Conservation (phyloP, 192 early-diverging fungal genomes). For the Podila verticillata region DNA sequence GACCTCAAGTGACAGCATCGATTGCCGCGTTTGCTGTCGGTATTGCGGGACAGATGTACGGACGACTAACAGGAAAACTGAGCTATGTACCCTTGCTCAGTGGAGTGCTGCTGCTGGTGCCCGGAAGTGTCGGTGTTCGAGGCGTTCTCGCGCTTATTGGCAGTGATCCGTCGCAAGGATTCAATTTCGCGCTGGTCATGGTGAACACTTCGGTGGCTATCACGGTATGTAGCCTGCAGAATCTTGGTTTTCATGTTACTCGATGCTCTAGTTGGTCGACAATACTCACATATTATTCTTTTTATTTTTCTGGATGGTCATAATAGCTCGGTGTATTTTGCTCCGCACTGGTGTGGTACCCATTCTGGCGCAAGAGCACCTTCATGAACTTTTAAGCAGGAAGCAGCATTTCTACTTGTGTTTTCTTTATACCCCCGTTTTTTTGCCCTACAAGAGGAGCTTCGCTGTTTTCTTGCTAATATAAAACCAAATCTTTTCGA, state of each 20-base stretch:
- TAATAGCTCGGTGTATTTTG: constrained; percentile 43
- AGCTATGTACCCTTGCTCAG: constrained; percentile 85
- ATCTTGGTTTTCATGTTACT: background rate
- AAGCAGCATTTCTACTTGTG: background rate
- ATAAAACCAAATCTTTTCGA: too few relatives aligned
- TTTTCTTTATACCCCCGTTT: background rate
- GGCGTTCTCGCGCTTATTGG: constrained; percentile 72
- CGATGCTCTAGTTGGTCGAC: background rate
- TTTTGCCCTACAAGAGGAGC: too few relatives aligned
- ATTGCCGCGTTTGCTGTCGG: constrained; percentile 84
- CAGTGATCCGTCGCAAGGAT: constrained; percentile 56
- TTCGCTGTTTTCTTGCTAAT: too few relatives aligned
- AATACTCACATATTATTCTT: background rate
- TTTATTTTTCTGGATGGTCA: background rate
- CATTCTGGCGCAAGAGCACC: constrained; percentile 52
- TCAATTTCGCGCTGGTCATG: constrained; percentile 64
- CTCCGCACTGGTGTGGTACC: constrained; percentile 36
- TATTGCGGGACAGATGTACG: constrained; percentile 79
- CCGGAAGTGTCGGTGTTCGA: constrained; percentile 76
- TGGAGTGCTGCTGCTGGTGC: constrained; percentile 85
- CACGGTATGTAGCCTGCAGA: constrained; percentile 55
- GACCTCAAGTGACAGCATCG: constrained; percentile 67
- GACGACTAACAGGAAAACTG: constrained; percentile 73
- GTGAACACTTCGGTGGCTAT: constrained; percentile 68
- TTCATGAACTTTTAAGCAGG: constrained; percentile 44